These are phyloP conservation scores for Silene coronaria DNA, from an alignment of 179 eudicot species.

Conservation along the genomic window DNA sequence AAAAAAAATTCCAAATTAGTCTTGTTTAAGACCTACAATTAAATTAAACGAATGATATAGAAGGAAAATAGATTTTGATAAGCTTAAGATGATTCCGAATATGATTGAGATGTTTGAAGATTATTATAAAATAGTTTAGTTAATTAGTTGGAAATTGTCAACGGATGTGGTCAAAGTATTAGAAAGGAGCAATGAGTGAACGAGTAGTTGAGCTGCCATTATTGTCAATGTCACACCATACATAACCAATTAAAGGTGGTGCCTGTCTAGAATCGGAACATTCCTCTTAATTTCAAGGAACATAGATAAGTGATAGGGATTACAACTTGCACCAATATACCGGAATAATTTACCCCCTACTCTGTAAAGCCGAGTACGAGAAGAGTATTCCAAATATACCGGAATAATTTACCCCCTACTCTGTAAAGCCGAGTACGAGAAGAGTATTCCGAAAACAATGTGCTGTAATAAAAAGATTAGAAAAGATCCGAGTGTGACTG, in stretches of 20 bases:
- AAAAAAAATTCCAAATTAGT: too few species aligned
- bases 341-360: not conserved
- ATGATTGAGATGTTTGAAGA: not conserved
- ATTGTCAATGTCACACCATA: not conserved
- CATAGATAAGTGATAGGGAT: too few species aligned
- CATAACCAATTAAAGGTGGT: not conserved
- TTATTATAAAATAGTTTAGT: not conserved
- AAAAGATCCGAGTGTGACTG: not conserved
- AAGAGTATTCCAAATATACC: not conserved
- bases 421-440: not conserved
- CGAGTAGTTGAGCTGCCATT: not conserved
- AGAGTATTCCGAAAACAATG: too few species aligned
- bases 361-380: not conserved
- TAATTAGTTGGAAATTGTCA: not conserved
- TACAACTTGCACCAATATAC: not conserved
- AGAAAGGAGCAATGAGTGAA: not conserved
- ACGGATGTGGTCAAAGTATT: not conserved
- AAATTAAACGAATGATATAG: too few species aligned
- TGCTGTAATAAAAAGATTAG: too few species aligned
- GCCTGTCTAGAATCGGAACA: not conserved
- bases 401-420: not conserved
- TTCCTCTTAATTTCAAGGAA: not conserved
- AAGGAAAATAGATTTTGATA: too few species aligned
- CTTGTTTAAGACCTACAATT: too few species aligned
- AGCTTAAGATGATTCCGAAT: not conserved